These are phyloP conservation scores for Astrothelium macrocarpum DNA, from an alignment of 495 filamentous ascomycete species.

Conservation along the genomic window DNA sequence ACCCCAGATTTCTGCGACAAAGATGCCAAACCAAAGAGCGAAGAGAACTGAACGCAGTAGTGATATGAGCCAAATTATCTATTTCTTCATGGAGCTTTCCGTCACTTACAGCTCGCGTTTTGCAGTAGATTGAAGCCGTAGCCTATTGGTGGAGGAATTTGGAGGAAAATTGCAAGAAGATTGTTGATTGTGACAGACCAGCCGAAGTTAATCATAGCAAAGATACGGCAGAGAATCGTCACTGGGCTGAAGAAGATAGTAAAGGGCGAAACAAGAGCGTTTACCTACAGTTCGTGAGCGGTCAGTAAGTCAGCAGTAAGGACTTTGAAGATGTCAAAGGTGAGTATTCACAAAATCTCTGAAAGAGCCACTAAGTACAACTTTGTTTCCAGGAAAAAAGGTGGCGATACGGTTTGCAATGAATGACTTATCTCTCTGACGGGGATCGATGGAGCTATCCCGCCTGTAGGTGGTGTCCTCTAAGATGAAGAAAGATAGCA, in stretches of 20 bases:
- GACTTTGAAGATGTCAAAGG: background rate
- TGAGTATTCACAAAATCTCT: background rate
- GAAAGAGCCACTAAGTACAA: background rate
- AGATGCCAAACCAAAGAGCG: conserved; percentile 40
- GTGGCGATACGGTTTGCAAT: background rate
- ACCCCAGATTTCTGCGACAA: conserved; percentile 36
- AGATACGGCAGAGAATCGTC: conserved; percentile 36
- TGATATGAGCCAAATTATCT: background rate
- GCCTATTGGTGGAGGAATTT: conserved; percentile 38
- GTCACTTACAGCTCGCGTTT: conserved; percentile 36
- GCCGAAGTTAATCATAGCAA: conserved; percentile 39
- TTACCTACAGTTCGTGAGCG: background rate
- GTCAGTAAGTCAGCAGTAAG: background rate
- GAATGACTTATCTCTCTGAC: background rate
- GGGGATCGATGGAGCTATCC: background rate
- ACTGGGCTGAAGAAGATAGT: conserved; percentile 39
- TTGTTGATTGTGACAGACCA: conserved; percentile 35
- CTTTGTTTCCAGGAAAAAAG: background rate
- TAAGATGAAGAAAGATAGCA: background rate
- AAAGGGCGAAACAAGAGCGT: conserved; percentile 38
- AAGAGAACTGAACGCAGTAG: conserved; percentile 31
- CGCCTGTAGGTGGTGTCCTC: background rate
- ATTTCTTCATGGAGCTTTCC: background rate
- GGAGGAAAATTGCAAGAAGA: conserved; percentile 35
- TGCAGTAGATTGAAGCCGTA: conserved; percentile 41